These are phyloP conservation scores for Withania somnifera DNA, from an alignment of 305 asterid genomes.

Conservation along the genomic window DNA sequence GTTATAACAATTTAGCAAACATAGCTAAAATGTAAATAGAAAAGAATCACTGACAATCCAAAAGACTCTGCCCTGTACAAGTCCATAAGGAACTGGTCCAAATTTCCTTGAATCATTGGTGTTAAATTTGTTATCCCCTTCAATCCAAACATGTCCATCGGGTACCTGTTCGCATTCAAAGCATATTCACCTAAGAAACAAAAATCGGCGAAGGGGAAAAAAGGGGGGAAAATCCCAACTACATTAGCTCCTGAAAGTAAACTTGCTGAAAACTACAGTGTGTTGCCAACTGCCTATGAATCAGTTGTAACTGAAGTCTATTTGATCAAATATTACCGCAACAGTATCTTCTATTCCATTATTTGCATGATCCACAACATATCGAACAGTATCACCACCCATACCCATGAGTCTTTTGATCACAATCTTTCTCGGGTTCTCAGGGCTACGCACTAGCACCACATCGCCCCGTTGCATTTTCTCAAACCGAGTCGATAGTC, in stretches of 20 bases:
- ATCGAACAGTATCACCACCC: conserved; percentile 55
- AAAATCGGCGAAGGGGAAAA: background rate
- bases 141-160: conserved; percentile 77
- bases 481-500: conserved; percentile 35
- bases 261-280: background rate
- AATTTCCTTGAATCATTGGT: conserved; percentile 61
- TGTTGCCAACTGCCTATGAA: background rate
- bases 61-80: conserved; percentile 42
- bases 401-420: conserved; percentile 49
- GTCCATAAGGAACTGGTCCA: conserved; percentile 77
- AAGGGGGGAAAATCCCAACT: background rate
- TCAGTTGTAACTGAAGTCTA: background rate
- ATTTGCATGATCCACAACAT: conserved; percentile 16
- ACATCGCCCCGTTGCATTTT: conserved; percentile 50
- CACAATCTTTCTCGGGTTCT: conserved; percentile 36
- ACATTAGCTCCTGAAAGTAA: background rate
- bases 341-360: conserved; percentile 26
- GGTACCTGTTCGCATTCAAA: conserved; percentile 41
- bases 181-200: background rate
- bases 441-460: conserved; percentile 56
- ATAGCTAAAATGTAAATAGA: background rate
- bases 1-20: background rate
- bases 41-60: conserved; percentile 35
- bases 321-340: conserved; percentile 24
- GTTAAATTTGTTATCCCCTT: conserved; percentile 47